Evolutionary conservation across 2,329 filamentous ascomycete species (phyloP), one percentile per base, ranked within the genome.

Genomic region (Fusarium annulatum): DNA sequence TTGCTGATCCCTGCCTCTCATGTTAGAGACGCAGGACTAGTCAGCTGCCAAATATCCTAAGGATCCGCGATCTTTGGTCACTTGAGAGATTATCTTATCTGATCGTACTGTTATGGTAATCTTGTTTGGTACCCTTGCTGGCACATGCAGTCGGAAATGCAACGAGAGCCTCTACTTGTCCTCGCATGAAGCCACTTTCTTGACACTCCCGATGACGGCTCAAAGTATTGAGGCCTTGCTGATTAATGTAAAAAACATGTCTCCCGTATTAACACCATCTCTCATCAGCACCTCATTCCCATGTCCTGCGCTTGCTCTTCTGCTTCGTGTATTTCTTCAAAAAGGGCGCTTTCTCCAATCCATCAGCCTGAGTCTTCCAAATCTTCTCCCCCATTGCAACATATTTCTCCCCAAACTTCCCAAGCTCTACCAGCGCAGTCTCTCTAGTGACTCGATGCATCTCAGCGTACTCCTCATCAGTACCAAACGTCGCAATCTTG

Each of bases 401-500:
- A 23, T 71, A 61, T 3, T 45, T 28, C 19, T 53, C 19, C 16
- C 75, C 75, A 64, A 77, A 77, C 5, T 58, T 46, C 3, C 59
- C 38, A 16, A 77, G 9, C 9, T 43, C 34, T 1, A 4, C n/a
- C 7, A 64, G 2, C 0, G 28, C 64, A 21, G 46, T 30, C 9
- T 56, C 19, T 38, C 19, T 21, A 2, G 26, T 52, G 9, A 39
- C 56, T 7, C 16, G 15, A 7, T 67, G 19, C n/a, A 61, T 30
- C 38, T 43, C 15, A 0, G 23, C 30, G 14, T 53, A 68, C 23
- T 70, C 58, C 1, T 65, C 73, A 1, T 61, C 61, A 7, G 53
- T 48, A 1, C 69, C 66, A 19, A 88, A 83, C 0, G 85, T 88
- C 7, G 82, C 79, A 1, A 67, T 42, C 38, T 67, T 79, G 84